Base-by-base conservation (phyloP, 805 yeast species). In the Candida germanica region DNA sequence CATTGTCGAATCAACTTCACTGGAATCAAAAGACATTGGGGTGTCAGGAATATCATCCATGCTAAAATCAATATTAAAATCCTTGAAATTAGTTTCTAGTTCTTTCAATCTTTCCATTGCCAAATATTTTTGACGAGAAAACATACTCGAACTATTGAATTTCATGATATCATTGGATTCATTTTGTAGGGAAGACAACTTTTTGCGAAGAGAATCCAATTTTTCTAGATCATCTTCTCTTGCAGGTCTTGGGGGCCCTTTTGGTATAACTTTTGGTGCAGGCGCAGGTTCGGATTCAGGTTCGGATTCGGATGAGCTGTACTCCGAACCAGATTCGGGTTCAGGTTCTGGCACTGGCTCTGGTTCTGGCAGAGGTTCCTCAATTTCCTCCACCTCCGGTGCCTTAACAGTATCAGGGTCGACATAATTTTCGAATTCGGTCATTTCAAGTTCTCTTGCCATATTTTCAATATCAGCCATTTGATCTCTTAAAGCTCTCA, bases 401-500 rank as follows among this genome's bases (percentile, higher is more conserved):
- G 15, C 33, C 5, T 6, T 26, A 14, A 17, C 6, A 8, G 25
- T 11, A n/a, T 40, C 26, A 28, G 39, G 44, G 16, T 45, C 46
- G 6, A 33, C 50, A 41, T 66, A 66, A 9, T 54, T 59, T 33
- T 75, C 81, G 50, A 87, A 88, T 46, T 87, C 93, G 14, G 85
- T 83, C 75, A 79, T 81, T 55, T 91, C 97, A 40, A 91, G 69
- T 50, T 83, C 85, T 42, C 94, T 66, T 0, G 96, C 96, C 64
- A 86, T 85, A 31, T 76, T 74, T 53, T 86, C 95, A 35, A 89
- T 70, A 44, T 77, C 81, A 40, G 85, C 94, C 95, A 87, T 87
- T 53, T 82, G 75, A 49, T 82, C 86, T 37, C 96, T 70, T 48
- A 89, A 67, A 29, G 77, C 80, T 42, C 93, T 71, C 34, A 88